A percentile compares a stretch with the other conserved stretches of the same genome.
Evolutionary conservation across 257 asterid genomes (phyloP).

Genomic region (Ligustrum vulgare): DNA sequence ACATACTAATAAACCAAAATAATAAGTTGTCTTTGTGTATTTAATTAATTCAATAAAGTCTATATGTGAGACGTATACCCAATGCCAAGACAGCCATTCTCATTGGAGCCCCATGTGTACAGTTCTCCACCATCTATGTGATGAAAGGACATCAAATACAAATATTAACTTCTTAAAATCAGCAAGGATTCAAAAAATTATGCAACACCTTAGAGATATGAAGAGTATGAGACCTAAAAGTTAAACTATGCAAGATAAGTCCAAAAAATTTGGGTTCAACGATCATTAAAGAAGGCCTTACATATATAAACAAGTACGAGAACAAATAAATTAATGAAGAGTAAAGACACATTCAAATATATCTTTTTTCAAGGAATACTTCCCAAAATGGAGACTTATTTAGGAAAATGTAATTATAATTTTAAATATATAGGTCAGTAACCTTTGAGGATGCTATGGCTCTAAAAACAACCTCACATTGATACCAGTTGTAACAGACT

Average conservation of each 20-base stretch:
- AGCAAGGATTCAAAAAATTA: background rate
- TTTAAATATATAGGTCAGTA: no score
- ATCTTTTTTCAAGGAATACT: no score
- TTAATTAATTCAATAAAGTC: slow-evolving; percentile 8
- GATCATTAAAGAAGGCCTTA: background rate
- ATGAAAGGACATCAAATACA: slow-evolving; percentile 20
- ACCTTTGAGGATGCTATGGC: no score
- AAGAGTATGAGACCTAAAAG: background rate
- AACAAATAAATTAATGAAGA: background rate
- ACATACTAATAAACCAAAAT: slow-evolving; percentile 16
- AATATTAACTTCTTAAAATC: slow-evolving; percentile 5
- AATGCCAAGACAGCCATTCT: slow-evolving; percentile 94
- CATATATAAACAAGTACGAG: slow-evolving; percentile 1
- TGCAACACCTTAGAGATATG: background rate
- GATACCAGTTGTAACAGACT: no score
- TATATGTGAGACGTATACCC: slow-evolving; percentile 54
- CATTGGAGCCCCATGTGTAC: slow-evolving; percentile 93
- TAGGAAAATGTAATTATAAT: no score
- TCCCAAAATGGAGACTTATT: no score
- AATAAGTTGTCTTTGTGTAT: slow-evolving; percentile 3
- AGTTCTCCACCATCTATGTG: slow-evolving; percentile 78
- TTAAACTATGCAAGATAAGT: background rate
- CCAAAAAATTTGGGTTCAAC: background rate
- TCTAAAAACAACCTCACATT: no score
- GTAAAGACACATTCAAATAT: no score